These are phyloP conservation scores for Boletus vermiculosoides DNA, from an alignment of 768 basidiomycete species.

Conservation along the genomic window DNA sequence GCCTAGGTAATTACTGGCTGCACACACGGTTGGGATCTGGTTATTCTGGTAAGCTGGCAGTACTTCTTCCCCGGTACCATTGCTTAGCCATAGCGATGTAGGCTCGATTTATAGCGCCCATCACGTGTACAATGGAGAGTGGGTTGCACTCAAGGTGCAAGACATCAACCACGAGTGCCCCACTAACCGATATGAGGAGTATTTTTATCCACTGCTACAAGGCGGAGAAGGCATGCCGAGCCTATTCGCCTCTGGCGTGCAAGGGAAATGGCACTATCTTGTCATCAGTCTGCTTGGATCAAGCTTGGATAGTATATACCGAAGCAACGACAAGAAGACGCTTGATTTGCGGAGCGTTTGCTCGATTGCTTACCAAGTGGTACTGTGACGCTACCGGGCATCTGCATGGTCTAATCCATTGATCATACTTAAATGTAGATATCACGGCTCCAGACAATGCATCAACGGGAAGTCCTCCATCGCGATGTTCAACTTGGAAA, in stretches of 20 bases:
- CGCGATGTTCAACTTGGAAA: slow-evolving; percentile 82
- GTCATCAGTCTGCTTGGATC: slow-evolving; percentile 75
- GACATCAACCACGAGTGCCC: slow-evolving; percentile 68
- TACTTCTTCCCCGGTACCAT: not conserved
- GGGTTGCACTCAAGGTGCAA: slow-evolving; percentile 77
- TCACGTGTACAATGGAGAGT: slow-evolving; percentile 53
- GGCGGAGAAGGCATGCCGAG: slow-evolving; percentile 74
- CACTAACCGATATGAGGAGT: slow-evolving; percentile 69
- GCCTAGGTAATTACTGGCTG: slow-evolving; percentile 61
- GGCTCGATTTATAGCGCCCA: slow-evolving; percentile 69
- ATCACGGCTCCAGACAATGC: slow-evolving; percentile 71
- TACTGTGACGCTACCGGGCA: slow-evolving; percentile 34
- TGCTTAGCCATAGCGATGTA: slow-evolving; percentile 28
- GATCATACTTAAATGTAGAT: slow-evolving; percentile 46
- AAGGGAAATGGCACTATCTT: slow-evolving; percentile 65
- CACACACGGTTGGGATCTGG: slow-evolving; percentile 64
- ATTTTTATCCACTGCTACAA: slow-evolving; percentile 66
- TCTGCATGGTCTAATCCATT: slow-evolving; percentile 5
- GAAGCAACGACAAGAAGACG: slow-evolving; percentile 50
- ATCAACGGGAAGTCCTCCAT: slow-evolving; percentile 68
- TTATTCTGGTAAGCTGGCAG: slow-evolving; percentile 56
- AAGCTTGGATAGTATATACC: slow-evolving; percentile 64
- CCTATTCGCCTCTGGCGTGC: slow-evolving; percentile 60
- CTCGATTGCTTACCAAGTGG: slow-evolving; percentile 74
- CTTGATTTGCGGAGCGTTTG: slow-evolving; percentile 75